Evolutionary conservation across 345 rosid species (phyloP).

Genomic region (Diplotaxis tenuifolia): DNA sequence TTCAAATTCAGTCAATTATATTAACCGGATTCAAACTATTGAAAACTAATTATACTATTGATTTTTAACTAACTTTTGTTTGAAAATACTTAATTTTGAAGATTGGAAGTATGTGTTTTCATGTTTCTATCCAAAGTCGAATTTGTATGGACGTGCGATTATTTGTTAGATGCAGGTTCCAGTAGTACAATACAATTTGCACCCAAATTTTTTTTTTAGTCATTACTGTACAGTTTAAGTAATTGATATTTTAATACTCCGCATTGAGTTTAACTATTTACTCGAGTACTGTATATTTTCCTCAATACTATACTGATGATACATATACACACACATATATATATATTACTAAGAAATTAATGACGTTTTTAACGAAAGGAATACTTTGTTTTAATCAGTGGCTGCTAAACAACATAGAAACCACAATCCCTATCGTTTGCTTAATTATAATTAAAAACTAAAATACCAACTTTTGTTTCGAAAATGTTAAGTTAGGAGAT

Average conservation of each 20-base stretch:
- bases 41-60: too few relatives aligned
- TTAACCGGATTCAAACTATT: too few relatives aligned
- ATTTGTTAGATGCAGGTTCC: constrained; percentile 1
- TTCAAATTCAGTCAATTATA: background rate
- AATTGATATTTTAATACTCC: background rate
- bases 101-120: too few relatives aligned
- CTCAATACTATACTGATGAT: constrained; percentile 10
- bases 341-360: background rate
- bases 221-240: background rate
- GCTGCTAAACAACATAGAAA: constrained; percentile 13
- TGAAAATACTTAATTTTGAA: too few relatives aligned
- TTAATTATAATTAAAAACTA: background rate
- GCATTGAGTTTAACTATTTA: background rate
- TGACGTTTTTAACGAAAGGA: constrained; percentile 17
- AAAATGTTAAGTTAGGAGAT: background rate
- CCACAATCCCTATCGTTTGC: background rate
- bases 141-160: background rate
- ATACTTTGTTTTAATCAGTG: background rate
- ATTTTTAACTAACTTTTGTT: too few relatives aligned
- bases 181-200: background rate
- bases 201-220: background rate
- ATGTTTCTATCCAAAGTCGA: too few relatives aligned
- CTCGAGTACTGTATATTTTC: background rate
- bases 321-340: background rate
- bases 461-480: background rate